These are phyloP conservation scores for Daedalea quercina DNA, from an alignment of 768 basidiomycete species.

Conservation along the genomic window DNA sequence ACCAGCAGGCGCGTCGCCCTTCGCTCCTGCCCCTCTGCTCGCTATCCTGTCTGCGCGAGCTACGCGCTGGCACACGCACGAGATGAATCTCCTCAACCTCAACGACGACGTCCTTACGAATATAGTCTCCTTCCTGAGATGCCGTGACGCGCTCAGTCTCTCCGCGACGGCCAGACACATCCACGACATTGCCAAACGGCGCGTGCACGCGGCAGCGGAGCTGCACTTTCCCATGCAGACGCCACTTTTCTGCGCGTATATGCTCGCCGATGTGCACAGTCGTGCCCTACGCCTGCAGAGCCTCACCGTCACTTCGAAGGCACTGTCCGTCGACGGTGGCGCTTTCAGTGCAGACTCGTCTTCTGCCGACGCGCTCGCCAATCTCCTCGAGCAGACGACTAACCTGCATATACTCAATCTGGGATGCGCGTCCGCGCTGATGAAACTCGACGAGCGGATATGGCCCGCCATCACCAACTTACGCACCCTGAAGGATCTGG, in stretches of 20 bases:
- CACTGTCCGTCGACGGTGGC: background rate
- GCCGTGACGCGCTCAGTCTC: background rate
- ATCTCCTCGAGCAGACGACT: background rate
- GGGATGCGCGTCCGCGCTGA: background rate
- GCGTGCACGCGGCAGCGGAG: background rate
- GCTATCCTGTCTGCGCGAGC: too few species aligned
- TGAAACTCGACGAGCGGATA: background rate
- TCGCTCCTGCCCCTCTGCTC: background rate
- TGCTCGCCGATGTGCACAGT: background rate
- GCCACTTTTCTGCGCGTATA: background rate
- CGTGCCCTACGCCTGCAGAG: background rate
- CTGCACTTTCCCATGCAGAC: background rate
- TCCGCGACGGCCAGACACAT: background rate
- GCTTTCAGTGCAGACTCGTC: background rate
- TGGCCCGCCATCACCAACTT: background rate
- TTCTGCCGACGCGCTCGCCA: background rate
- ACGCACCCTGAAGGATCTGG: background rate
- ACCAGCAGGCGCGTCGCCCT: background rate
- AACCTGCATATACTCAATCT: background rate
- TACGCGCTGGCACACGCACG: background rate
- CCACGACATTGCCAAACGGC: background rate
- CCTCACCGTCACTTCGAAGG: background rate
- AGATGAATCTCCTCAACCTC: background rate
- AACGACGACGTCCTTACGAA: constrained; percentile 2
- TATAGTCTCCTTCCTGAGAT: background rate